A percentile compares a stretch with the other conserved stretches of the same genome.
phyloP scores from a whole-genome alignment of 2,329 filamentous ascomycete genomes.

The Fusarium nematophilum region DNA sequence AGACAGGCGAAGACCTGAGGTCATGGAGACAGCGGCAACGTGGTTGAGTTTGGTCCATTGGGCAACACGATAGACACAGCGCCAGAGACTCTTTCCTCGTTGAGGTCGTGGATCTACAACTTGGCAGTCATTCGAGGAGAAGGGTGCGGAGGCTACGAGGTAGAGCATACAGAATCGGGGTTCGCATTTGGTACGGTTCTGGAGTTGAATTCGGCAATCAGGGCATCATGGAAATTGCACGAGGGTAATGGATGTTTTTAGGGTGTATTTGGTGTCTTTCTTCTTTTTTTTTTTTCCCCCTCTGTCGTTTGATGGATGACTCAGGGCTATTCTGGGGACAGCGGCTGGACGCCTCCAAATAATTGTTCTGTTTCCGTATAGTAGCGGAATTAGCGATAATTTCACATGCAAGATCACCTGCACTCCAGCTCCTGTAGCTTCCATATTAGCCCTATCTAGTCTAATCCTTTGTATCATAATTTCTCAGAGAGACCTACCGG shows the following conservation, averaged over 20 bases:
- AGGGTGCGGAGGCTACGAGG: slow-evolving; percentile 6
- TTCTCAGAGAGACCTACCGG: neutral
- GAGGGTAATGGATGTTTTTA: slow-evolving; percentile 11
- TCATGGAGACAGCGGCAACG: neutral
- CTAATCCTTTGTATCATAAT: neutral
- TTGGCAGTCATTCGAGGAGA: neutral
- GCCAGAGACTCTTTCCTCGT: neutral
- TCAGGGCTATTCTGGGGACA: slow-evolving; percentile 18
- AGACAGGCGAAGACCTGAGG: neutral
- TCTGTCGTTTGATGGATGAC: neutral
- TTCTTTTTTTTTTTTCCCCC: neutral
- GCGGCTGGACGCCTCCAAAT: slow-evolving; percentile 9
- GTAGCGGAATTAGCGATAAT: slow-evolving; percentile 44
- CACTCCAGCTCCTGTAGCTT: neutral
- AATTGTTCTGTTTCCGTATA: slow-evolving; percentile 34
- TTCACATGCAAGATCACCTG: slow-evolving; percentile 21
- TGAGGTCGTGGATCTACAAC: slow-evolving; percentile 10
- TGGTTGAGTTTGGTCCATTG: neutral
- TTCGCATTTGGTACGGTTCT: slow-evolving; percentile 21
- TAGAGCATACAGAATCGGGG: slow-evolving; percentile 20
- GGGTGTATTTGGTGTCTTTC: slow-evolving; percentile 24
- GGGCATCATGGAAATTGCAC: slow-evolving; percentile 38
- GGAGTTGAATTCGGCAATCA: slow-evolving; percentile 35
- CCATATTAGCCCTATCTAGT: neutral
- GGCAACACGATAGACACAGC: neutral